Evolutionary conservation across 768 basidiomycete genomes (phyloP), one percentile per base, ranked within the genome.

Genomic region (Xerocomellus amylosporus): DNA sequence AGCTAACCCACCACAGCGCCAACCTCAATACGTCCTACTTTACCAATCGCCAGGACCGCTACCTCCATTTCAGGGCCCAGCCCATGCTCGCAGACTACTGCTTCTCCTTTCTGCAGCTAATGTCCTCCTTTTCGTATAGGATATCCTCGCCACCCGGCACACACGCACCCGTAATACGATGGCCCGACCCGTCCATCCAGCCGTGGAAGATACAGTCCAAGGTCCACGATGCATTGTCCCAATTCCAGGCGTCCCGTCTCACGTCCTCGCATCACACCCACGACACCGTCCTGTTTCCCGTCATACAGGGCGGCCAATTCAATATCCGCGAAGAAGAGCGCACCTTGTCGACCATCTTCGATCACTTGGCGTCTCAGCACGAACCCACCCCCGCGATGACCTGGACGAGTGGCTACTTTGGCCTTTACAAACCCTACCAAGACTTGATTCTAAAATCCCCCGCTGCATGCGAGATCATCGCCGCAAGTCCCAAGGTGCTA

Each of bases 371-470:
- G 6, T 62, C 61, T 19, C 47, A 59, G 19, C 19, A 20, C 26
- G 19, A 38, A 44, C 24, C 64, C 42, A 69, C 74, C 17, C 83
- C 82, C n/a, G 63, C 81, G 17, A 70, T 87, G 28, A 90, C 97
- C 67, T 74, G 98, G 65, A 99, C 97, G 8, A 94, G 88, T 63
- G 97, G 97, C 12, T 99, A 99, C 72, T 98, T 99, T 67, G 90
- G 90, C 8, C 75, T 98, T 31, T 90, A 89, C 65, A 74, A 79
- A 54, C 81, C 80, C 13, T 98, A 98, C 68, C 90, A 91, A 65
- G 74, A 83, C 28, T 75, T 86, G 36, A 75, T 90, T 13, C 77
- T 97, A 24, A 75, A 78, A 12, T 79, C 81, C 1, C 77, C 78
- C 28, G 70, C 82, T 26, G 76, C 80, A 37, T 87, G 87, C 49